Base-by-base conservation (phyloP, 768 basidiomycete species). In the Phanerodontia chrysosporium region DNA sequence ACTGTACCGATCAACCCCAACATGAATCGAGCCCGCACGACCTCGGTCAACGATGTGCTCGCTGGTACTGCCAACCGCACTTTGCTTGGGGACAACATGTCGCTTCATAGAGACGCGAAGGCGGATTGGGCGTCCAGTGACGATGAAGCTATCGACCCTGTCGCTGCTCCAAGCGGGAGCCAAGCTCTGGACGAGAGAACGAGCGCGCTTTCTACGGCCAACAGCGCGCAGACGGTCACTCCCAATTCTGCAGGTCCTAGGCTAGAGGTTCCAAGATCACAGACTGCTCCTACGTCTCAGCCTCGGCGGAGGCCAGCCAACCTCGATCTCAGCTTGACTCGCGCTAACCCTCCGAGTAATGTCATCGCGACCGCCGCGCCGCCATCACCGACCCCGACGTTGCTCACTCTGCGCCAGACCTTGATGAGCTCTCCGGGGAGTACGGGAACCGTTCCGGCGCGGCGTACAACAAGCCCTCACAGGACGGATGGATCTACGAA, bases 111-210 rank as follows among this genome's bases (percentile, higher is more conserved):
- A 2, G 77, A 78, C 67, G 68, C 75, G 60, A 70, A 83, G 57
- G 80, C 72, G 57, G 82, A 95, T 65, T 91, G 93, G 92, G 70
- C 65, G 12, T 84, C 82, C 5, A 92, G 90, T 64, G 92, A 94
- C 62, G 92, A 94, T 56, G 92, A 94, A 70, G 92, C 90, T 14
- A 90, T 94, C 55, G 84, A 91, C 65, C 74, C 90, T 44, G 82
- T 92, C 30, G 88, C 92, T 0, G 90, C 92, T 18, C 91, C 89
- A 14, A 90, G 89, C 60, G 91, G 92, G 8, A 87, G 89, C 65
- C 88, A 87, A 67, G 85, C 86, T 14, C 69, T 93, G 51, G 91
- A 94, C 65, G 91, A 94, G 70, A 83, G 91, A 27, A 94, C 91
- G 0, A 92, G 91, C 67, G 77, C 82, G 12, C 69, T 72, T 62